Evolutionary conservation across 2,329 filamentous ascomycete species (phyloP).

Genomic region (Colletotrichum falcatum): DNA sequence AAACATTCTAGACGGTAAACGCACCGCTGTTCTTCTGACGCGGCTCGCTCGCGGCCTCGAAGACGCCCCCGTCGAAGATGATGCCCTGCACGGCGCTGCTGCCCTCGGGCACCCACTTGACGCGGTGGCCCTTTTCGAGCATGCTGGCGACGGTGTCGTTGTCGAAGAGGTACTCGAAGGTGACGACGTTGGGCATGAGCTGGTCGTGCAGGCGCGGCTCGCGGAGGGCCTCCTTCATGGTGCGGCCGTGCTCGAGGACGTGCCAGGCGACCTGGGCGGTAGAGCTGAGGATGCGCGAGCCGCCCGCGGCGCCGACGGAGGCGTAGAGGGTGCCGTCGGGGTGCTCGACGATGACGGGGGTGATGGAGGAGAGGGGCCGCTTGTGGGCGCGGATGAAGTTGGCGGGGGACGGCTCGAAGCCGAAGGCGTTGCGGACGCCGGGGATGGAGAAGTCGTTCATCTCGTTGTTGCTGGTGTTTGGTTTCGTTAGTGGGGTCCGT

Average conservation of each 20-base stretch:
- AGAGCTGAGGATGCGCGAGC: constrained; percentile 84
- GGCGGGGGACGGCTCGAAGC: constrained; percentile 80
- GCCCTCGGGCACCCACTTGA: constrained; percentile 74
- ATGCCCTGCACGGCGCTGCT: constrained; percentile 79
- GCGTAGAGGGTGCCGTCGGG: constrained; percentile 74
- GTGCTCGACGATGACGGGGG: constrained; percentile 79
- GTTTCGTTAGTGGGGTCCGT: constrained; percentile 39
- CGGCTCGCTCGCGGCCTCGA: constrained; percentile 83
- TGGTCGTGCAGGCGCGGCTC: constrained; percentile 84
- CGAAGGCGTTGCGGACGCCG: constrained; percentile 81
- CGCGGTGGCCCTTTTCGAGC: constrained; percentile 74
- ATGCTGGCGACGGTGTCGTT: constrained; percentile 74
- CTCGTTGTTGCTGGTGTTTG: constrained; percentile 64
- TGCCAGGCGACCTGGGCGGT: constrained; percentile 81
- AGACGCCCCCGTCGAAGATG: constrained; percentile 71
- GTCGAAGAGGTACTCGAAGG: constrained; percentile 77
- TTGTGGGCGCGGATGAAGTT: constrained; percentile 89
- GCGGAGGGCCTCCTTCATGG: constrained; percentile 70
- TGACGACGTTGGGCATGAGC: constrained; percentile 76
- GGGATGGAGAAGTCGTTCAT: constrained; percentile 91
- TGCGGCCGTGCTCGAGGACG: constrained; percentile 73
- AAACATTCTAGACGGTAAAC: constrained; percentile 55
- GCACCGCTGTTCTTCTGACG: constrained; percentile 79
- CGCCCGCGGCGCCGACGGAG: constrained; percentile 81
- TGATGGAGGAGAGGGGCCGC: constrained; percentile 85